Evolutionary conservation across 441 rosid species (phyloP).

Genomic region (Rhodomyrtus psidioides): DNA sequence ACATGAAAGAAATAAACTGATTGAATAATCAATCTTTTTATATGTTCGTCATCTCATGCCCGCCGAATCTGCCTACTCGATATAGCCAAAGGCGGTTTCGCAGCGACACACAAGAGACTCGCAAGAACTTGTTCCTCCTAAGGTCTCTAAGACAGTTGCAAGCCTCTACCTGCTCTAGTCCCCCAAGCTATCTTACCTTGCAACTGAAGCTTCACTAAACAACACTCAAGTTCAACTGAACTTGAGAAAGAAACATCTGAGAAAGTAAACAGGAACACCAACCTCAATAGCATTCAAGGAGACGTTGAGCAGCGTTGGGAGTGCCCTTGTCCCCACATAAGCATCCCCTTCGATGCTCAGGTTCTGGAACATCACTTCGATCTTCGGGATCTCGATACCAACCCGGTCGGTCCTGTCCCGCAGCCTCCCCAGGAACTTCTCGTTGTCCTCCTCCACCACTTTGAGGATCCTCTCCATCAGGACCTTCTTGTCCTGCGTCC

Average conservation of each 20-base stretch:
- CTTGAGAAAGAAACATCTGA: background rate
- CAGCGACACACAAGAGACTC: background rate
- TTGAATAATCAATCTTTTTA: background rate
- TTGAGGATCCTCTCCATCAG: constrained; percentile 24
- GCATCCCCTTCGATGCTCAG: constrained; percentile 60
- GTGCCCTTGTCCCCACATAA: constrained; percentile 72
- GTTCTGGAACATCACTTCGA: constrained; percentile 69
- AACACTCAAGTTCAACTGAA: background rate
- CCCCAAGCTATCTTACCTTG: background rate
- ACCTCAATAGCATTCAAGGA: constrained; percentile 68
- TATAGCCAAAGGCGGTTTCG: background rate
- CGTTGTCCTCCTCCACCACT: constrained; percentile 26
- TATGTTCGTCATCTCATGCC: background rate
- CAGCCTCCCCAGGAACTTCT: constrained; percentile 19
- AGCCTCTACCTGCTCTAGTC: background rate
- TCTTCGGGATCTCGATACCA: constrained; percentile 59
- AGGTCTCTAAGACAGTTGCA: background rate
- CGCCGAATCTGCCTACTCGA: background rate
- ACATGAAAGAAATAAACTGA: background rate
- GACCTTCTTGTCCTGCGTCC: constrained; percentile 17
- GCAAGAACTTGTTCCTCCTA: background rate
- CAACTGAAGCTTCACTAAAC: background rate
- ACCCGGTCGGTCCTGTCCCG: constrained; percentile 42
- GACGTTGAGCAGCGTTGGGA: constrained; percentile 63
- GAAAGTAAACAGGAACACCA: background rate